Base-by-base conservation (phyloP, 768 basidiomycete species). In the Russula sp. region DNA sequence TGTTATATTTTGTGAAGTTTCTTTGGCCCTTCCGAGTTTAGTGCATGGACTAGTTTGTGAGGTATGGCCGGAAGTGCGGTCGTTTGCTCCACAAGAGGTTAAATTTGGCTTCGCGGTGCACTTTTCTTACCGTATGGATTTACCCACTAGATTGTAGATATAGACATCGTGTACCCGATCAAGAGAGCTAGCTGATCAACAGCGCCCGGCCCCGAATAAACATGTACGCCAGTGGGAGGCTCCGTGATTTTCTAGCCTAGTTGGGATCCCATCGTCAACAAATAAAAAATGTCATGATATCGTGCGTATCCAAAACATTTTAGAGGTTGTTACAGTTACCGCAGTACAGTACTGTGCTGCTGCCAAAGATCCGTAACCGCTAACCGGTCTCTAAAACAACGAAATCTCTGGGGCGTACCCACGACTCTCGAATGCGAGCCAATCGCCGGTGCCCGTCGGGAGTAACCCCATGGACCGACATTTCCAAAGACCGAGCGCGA, bases 381-480 rank as follows among this genome's bases (percentile, higher is more conserved):
- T 10, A 30, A 49, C 14, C n/a, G 46, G n/a, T 11, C n/a, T 53
- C 44, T 62, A 66, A 22, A 69, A 57, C 60, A 69, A 49, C 34
- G 66, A 59, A 20, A 67, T 56, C 22, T 81, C 86, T 1, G 68
- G 70, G 70, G 94, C 90, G 71, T 74, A 59, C 40, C 85, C 86
- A 69, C 94, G 79, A 2, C 85, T 88, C 78, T 96, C 94, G 69
- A 98, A 98, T 16, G 92, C 93, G 57, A 96, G 77, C 93, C 94
- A 98, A 76, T 98, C 95, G 2, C 89, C 93, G 0, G 93, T 91
- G 1, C 95, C 93, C 1, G 86, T 89, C 0, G 94, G 94, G 20
- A 98, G 76, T 58, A 98, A 78, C 0, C 94, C 94, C 93, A 98
- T 94, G 0, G 88, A 84, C 36, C 86, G 85, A 75, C 94, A 96